Evolutionary conservation across 2,329 filamentous ascomycete genomes (phyloP).

Genomic region (Aspergillus neotritici): DNA sequence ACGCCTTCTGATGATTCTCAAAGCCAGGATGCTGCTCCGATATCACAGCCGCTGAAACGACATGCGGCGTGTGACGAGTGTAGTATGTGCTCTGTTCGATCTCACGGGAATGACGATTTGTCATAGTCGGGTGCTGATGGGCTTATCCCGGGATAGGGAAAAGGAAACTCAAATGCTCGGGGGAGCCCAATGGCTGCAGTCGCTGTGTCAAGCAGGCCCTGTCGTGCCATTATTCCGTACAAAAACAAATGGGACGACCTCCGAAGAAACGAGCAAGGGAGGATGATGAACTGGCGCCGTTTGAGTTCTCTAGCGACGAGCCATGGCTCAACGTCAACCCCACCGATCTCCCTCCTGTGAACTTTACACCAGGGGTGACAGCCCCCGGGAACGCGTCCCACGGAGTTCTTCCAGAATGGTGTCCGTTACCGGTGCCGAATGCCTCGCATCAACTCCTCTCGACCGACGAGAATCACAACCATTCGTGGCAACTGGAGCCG

Average conservation of each 20-base stretch:
- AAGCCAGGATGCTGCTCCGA: constrained; percentile 4
- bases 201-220: constrained; percentile 41
- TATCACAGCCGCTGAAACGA: constrained; percentile 31
- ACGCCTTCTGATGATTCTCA: constrained; percentile 5
- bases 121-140: constrained; percentile 10
- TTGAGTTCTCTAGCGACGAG: constrained; percentile 12
- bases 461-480: constrained; percentile 21
- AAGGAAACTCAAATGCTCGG: constrained; percentile 46
- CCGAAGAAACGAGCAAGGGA: constrained; percentile 37
- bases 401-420: constrained; percentile 26
- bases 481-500: constrained; percentile 20
- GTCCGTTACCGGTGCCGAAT: constrained; percentile 10
- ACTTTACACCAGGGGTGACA: constrained; percentile 13
- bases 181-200: constrained; percentile 38
- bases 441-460: constrained; percentile 16
- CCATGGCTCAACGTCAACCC: constrained; percentile 21
- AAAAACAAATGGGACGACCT: constrained; percentile 46
- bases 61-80: constrained; percentile 47
- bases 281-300: constrained; percentile 19
- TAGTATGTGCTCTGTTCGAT: constrained; percentile 30
- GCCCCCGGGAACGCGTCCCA: constrained; percentile 19
- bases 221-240: constrained; percentile 42
- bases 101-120: constrained; percentile 5
- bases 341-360: constrained; percentile 13
- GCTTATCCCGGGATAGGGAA: constrained; percentile 29